phyloP scores from a whole-genome alignment of 176 grass and related monocot genomes.

The Phoenix roebelenii region DNA sequence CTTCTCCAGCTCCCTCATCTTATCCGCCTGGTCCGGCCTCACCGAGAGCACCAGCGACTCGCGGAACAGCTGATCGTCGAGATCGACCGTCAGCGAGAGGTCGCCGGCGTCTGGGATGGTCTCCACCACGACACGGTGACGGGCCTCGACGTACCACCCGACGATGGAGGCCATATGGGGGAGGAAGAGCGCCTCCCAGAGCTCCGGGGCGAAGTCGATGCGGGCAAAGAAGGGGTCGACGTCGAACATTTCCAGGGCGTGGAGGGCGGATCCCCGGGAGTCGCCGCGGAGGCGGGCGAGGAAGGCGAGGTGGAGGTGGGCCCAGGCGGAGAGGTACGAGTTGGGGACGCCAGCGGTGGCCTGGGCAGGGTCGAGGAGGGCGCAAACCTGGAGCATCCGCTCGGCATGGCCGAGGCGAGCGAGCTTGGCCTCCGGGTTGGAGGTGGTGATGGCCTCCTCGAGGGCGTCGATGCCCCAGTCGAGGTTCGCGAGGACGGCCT shows the following conservation, averaged over 20 bases:
- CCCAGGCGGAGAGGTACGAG: conserved; percentile 4
- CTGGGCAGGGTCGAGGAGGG: background rate
- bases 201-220: background rate
- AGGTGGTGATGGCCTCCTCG: background rate
- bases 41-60: background rate
- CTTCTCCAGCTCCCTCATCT: background rate
- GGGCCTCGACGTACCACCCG: background rate
- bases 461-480: conserved; percentile 3
- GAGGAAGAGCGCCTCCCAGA: background rate
- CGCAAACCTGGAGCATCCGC: background rate
- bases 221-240: background rate
- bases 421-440: background rate
- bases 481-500: conserved; percentile 2
- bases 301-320: background rate
- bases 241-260: background rate
- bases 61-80: background rate
- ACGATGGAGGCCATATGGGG: background rate
- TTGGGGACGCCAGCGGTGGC: background rate
- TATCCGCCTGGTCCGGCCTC: background rate
- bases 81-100: background rate
- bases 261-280: background rate
- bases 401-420: conserved; percentile 1
- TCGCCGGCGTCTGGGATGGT: background rate
- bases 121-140: background rate
- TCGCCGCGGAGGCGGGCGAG: background rate